Percentiles rank a stretch among this genome's conserved stretches.
These are phyloP conservation scores for Bacidia rubella DNA, from an alignment of 495 filamentous ascomycete species.

Conservation along the genomic window DNA sequence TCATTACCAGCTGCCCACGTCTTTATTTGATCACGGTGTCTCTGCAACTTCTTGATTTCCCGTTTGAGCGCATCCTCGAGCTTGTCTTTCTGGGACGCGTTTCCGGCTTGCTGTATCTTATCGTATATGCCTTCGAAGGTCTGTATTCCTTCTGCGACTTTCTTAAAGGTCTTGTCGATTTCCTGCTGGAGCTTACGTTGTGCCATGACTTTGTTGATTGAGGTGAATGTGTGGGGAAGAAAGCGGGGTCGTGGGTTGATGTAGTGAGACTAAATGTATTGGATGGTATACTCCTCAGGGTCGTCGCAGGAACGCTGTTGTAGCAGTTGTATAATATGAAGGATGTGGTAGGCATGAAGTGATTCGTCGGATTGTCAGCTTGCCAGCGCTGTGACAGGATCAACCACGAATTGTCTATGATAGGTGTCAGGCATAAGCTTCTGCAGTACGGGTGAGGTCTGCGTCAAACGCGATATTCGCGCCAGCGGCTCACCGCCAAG, in stretches of 20 bases:
- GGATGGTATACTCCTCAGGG: too few relatives aligned
- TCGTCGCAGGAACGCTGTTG: background rate
- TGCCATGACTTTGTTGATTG: conserved; percentile 46
- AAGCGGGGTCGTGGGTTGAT: background rate
- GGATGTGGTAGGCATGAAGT: background rate
- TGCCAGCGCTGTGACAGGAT: background rate
- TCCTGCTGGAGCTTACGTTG: conserved; percentile 91
- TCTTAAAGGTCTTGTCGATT: conserved; percentile 98
- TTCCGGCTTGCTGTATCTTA: conserved; percentile 81
- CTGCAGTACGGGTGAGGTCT: too few relatives aligned
- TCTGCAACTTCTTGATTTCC: conserved; percentile 98
- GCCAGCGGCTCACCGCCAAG: too few relatives aligned
- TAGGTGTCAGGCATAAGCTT: too few relatives aligned
- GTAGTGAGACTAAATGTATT: too few relatives aligned
- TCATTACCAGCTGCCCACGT: conserved; percentile 95
- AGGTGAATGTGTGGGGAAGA: background rate
- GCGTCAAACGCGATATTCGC: too few relatives aligned
- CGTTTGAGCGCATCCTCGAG: conserved; percentile 93
- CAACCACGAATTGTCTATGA: too few relatives aligned
- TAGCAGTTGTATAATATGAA: background rate
- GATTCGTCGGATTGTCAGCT: background rate
- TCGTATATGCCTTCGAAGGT: conserved; percentile 90
- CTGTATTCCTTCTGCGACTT: conserved; percentile 80
- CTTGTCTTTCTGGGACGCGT: conserved; percentile 93
- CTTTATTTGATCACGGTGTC: conserved; percentile 96